A percentile compares a stretch with the other conserved stretches of the same genome.
Evolutionary conservation across 305 asterid species (phyloP).

Genomic region (Rubia tinctorum): DNA sequence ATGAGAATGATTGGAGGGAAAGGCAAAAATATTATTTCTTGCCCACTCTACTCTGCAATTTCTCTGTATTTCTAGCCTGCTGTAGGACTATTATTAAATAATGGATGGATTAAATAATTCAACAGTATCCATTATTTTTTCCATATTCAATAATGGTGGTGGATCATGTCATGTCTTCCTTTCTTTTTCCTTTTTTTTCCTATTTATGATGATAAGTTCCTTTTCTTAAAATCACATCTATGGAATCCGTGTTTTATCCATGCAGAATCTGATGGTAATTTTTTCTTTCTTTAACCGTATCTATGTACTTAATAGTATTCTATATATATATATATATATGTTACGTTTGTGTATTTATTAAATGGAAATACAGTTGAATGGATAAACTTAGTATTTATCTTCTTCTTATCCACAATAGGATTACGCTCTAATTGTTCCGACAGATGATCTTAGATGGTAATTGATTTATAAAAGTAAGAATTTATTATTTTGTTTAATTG

Average conservation of each 20-base stretch:
- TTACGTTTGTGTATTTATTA: no score
- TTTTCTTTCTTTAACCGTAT: no score
- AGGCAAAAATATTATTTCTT: neutral
- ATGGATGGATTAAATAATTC: neutral
- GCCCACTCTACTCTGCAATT: neutral
- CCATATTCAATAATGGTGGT: constrained; percentile 10
- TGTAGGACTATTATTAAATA: neutral
- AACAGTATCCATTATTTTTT: constrained; percentile 7
- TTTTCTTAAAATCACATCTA: neutral
- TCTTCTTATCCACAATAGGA: neutral
- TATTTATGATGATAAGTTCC: neutral
- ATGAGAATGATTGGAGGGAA: constrained; percentile 76
- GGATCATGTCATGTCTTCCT: constrained; percentile 2
- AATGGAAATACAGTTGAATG: neutral
- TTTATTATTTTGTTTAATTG: no score
- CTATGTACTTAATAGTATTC: no score
- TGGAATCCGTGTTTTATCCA: no score
- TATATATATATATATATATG: no score
- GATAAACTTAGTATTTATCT: neutral
- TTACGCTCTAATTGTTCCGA: neutral
- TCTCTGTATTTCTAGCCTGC: neutral
- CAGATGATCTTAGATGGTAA: neutral
- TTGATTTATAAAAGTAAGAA: neutral
- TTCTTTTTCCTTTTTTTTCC: neutral
- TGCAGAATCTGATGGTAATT: no score